Evolutionary conservation across 2,329 filamentous ascomycete genomes (phyloP).

Genomic region (Aspergillus floridensis): DNA sequence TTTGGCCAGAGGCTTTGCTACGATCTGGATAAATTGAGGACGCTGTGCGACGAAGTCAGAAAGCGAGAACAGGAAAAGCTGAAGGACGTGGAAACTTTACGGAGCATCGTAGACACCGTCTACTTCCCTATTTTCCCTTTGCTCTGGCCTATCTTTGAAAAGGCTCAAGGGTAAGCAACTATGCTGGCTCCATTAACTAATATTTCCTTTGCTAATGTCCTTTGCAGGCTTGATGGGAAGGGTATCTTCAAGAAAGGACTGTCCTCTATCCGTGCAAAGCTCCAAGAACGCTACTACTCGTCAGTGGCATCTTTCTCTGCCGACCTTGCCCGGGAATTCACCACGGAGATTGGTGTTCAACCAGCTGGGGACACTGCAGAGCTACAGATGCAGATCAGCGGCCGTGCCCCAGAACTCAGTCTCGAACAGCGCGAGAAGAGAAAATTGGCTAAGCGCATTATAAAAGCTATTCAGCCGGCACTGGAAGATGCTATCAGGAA

Average conservation of each 20-base stretch:
- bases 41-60: slow-evolving; percentile 68
- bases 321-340: slow-evolving; percentile 57
- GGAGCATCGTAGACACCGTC: slow-evolving; percentile 77
- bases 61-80: slow-evolving; percentile 75
- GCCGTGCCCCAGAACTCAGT: slow-evolving; percentile 44
- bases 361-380: slow-evolving; percentile 46
- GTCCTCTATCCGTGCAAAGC: slow-evolving; percentile 50
- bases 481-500: slow-evolving; percentile 73
- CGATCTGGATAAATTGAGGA: slow-evolving; percentile 74
- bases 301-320: slow-evolving; percentile 61
- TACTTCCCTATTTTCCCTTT: slow-evolving; percentile 86
- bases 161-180: slow-evolving; percentile 74
- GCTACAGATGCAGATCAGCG: slow-evolving; percentile 52
- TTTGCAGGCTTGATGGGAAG: slow-evolving; percentile 49
- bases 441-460: slow-evolving; percentile 82
- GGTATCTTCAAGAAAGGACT: slow-evolving; percentile 56
- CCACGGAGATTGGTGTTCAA: slow-evolving; percentile 52
- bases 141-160: slow-evolving; percentile 74
- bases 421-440: slow-evolving; percentile 76
- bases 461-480: slow-evolving; percentile 75
- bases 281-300: slow-evolving; percentile 58
- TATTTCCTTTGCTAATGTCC: slow-evolving; percentile 17
- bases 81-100: slow-evolving; percentile 71
- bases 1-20: slow-evolving; percentile 66
- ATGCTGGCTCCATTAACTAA: not conserved